Evolutionary conservation across 345 rosid genomes (phyloP), one percentile per base, ranked within the genome.

Genomic region (Euphorbia tirucalli): DNA sequence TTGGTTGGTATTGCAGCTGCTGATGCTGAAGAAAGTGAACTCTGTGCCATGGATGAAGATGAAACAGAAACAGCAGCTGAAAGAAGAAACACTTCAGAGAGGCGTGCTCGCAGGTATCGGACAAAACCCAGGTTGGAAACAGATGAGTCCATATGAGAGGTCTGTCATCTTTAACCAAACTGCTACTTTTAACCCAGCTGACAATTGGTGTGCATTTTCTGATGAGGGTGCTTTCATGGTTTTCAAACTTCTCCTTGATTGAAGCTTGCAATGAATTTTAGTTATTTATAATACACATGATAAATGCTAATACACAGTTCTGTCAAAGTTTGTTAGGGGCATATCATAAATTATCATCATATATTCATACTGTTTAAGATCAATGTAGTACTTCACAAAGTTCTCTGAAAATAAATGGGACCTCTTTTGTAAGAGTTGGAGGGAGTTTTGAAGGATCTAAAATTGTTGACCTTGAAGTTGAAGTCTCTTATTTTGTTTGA

Each of bases 81-180:
- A 55, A 75, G 64, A 49, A 72, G 63, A 64, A 57, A 25, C 41
- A 19, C 39, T 55, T 67, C 74, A 16, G 68, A 65, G 56, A 87
- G 71, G 83, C 60, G 83, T 15, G 80, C 80, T 21, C 87, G 96
- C 15, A 85, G 77, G 69, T 93, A 93, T 83, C 78, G 98, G 52
- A 31, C 66, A 66, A 93, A 81, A 78, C 74, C 78, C 59, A 77
- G 24, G 59, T 70, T 66, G 35, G 88, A 83, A 69, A 21, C 56
- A n/a, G 87, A 87, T 64, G 82, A 81, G 54, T 32, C 68, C 32
- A 15, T 1, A 14, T 71, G 59, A 71, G 28, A 71, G 44, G 58
- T 9, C 4, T 56, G 35, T 27, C 10, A 7, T 30, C 50, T 39
- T 25, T 37, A 57, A 35, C n/a, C 65, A 3, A 18, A 22, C 14